These are phyloP conservation scores for Astragalus membranaceus DNA, from an alignment of 306 rosid genomes.

Conservation along the genomic window DNA sequence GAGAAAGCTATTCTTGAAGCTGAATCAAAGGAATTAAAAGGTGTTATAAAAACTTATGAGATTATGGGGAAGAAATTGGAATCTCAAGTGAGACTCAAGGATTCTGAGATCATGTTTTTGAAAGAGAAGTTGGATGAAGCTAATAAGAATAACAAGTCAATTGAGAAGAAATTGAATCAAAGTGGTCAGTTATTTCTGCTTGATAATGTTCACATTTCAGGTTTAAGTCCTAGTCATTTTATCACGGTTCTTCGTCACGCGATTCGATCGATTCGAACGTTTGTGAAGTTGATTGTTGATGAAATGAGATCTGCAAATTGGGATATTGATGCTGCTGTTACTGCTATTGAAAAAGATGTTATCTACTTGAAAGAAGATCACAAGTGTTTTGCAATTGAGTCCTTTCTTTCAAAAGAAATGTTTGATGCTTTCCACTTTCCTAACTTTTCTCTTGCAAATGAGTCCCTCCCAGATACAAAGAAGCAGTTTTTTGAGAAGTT, in stretches of 20 bases:
- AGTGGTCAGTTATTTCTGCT: constrained; percentile 47
- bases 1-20: constrained; percentile 47
- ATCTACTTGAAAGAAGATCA: constrained; percentile 59
- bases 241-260: constrained; percentile 53
- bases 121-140: constrained; percentile 65
- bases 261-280: constrained; percentile 44
- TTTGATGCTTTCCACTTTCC: constrained; percentile 66
- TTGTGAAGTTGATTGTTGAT: constrained; percentile 50
- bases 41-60: constrained; percentile 58
- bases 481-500: constrained; percentile 48
- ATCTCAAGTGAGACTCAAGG: constrained; percentile 70
- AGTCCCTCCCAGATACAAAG: constrained; percentile 30
- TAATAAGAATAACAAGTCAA: constrained; percentile 40
- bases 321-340: constrained; percentile 61
- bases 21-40: constrained; percentile 67
- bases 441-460: constrained; percentile 45
- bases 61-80: constrained; percentile 62
- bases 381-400: constrained; percentile 70
- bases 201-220: constrained; percentile 54
- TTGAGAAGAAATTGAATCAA: constrained; percentile 60
- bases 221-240: constrained; percentile 54
- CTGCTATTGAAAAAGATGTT: constrained; percentile 44
- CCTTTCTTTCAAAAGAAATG: constrained; percentile 72
- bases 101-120: constrained; percentile 64
- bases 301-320: constrained; percentile 61